Evolutionary conservation across 1,284 basidiomycete genomes (phyloP), one percentile per base, ranked within the genome.

Genomic region (Ganoderma meredithae): DNA sequence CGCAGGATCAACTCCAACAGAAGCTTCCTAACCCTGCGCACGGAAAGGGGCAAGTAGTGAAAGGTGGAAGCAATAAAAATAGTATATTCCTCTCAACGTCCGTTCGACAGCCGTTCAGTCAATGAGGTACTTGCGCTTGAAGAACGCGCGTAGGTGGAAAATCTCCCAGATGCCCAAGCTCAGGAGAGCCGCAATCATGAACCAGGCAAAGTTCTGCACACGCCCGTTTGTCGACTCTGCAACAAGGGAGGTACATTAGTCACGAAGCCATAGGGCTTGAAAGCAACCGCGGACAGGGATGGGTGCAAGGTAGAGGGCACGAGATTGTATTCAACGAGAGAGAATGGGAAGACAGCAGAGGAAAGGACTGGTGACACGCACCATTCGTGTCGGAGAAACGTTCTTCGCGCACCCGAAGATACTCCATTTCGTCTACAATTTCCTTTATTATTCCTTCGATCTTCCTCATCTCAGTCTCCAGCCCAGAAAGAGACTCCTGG

Each of bases 401-500:
- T 76, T 94, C 90, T 81, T 99, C 97, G 25, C 97, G 86, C 76
- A 85, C 84, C 82, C 97, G 96, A 69, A 99, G 87, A 82, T 98
- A 99, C 40, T 90, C 89, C 84, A 99, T 86, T 81, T 99, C 97
- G 74, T 99, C 96, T 19, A 95, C 90, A 67, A 99, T 92, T 82
- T 99, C 97, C 79, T 95, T 95, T 41, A 96, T 94, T 6, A 98
- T 83, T 0, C 94, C 96, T 80, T 99, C 97, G 10, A 99, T 85
- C 78, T 99, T 99, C 44, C 97, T 88, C 95, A 99, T 98, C 81
- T 99, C 97, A 0, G 96, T 97, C 82, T 99, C 98, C 49, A 99
- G 87, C 0, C 94, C 94, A 1, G 96, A 98, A 0, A 99, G 85
- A 0, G 95, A 97, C 81, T 99, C 97, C 80, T 98, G 97, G 82